Percentiles rank a stretch among this genome's conserved stretches.
Conservation (phyloP, 352 stramenopile genomes). For the Elongisporangium undulatum region DNA sequence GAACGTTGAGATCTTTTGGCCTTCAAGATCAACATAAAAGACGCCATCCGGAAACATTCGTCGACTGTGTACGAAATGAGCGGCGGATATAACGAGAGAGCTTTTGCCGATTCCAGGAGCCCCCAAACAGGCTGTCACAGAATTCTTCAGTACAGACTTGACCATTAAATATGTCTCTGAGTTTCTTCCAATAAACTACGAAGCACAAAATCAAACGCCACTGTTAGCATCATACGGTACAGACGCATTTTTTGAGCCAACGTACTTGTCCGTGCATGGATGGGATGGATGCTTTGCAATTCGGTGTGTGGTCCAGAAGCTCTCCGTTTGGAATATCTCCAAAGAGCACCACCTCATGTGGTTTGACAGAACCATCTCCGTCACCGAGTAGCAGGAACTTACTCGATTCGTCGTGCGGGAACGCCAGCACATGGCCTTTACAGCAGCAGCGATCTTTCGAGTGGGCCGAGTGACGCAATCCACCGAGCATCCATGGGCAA, state of each 20-base stretch:
- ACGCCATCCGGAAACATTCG: slow-evolving; percentile 77
- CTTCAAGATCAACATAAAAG: slow-evolving; percentile 83
- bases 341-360: slow-evolving; percentile 73
- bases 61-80: slow-evolving; percentile 74
- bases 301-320: slow-evolving; percentile 56
- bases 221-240: background rate
- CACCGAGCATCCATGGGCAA: slow-evolving; percentile 61
- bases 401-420: slow-evolving; percentile 78
- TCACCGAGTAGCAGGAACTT: slow-evolving; percentile 69
- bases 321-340: slow-evolving; percentile 54
- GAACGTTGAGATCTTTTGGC: slow-evolving; percentile 73
- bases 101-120: slow-evolving; percentile 79
- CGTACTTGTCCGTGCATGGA: slow-evolving; percentile 71
- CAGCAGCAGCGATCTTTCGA: slow-evolving; percentile 68
- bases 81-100: slow-evolving; percentile 76
- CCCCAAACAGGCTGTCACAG: slow-evolving; percentile 67
- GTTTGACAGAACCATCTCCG: slow-evolving; percentile 17
- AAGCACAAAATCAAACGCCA: background rate
- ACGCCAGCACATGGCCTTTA: slow-evolving; percentile 57
- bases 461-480: slow-evolving; percentile 66
- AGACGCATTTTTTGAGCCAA: background rate
- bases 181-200: slow-evolving; percentile 73
- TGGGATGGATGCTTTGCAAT: slow-evolving; percentile 69
- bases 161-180: slow-evolving; percentile 79
- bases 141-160: slow-evolving; percentile 65